Conservation (phyloP, 768 basidiomycete genomes). For the Strobilomyces confusus region DNA sequence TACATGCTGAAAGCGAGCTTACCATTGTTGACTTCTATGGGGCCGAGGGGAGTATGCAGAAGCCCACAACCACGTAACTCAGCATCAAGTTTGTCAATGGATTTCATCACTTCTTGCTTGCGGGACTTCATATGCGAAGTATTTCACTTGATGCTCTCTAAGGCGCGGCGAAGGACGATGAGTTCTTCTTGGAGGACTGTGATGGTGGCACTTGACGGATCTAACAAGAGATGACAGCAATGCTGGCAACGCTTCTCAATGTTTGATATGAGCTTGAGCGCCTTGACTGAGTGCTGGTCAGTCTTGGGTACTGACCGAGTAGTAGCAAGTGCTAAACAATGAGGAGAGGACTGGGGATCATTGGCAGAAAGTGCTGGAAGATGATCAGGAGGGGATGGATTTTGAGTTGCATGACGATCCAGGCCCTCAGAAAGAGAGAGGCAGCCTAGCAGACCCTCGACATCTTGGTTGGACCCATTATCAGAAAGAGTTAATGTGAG, state of each 20-base stretch:
- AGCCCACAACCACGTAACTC: too few species aligned
- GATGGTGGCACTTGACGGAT: neutral
- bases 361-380: too few species aligned
- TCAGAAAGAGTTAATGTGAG: neutral
- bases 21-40: neutral
- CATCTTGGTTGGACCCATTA: neutral
- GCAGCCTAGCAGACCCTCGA: neutral
- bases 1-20: too few species aligned
- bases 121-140: neutral
- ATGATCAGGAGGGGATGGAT: too few species aligned
- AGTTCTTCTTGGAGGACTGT: neutral
- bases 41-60: too few species aligned
- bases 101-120: neutral
- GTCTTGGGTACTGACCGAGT: neutral
- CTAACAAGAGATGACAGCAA: neutral
- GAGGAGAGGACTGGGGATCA: too few species aligned
- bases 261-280: neutral
- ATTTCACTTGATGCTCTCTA: neutral
- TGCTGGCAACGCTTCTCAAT: neutral
- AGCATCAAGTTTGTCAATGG: too few species aligned
- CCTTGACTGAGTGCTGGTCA: neutral
- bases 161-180: neutral
- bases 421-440: neutral
- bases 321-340: too few species aligned
- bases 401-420: too few species aligned